A percentile compares a stretch with the other conserved stretches of the same genome.
These are phyloP conservation scores for Acidiella bohemica DNA, from an alignment of 495 filamentous ascomycete genomes.

Conservation along the genomic window DNA sequence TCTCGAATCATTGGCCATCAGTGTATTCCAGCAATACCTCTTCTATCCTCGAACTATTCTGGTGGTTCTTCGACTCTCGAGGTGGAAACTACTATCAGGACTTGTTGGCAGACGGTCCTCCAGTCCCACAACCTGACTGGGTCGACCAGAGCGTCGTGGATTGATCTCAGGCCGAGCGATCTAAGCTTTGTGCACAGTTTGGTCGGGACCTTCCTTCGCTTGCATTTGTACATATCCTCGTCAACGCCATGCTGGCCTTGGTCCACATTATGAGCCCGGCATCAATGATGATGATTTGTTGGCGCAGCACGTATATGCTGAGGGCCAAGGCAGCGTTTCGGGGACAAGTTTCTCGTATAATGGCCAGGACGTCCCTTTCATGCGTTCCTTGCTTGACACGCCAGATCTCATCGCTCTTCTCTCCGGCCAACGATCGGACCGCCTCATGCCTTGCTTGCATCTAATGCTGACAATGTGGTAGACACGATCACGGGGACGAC, in stretches of 20 bases:
- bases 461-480: too few species aligned
- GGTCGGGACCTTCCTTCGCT: constrained; percentile 43
- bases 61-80: constrained; percentile 67
- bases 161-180: constrained; percentile 46
- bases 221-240: constrained; percentile 63
- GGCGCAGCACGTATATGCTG: constrained; percentile 35
- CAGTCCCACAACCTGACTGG: constrained; percentile 29
- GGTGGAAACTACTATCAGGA: constrained; percentile 45
- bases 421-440: too few species aligned
- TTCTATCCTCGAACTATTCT: constrained; percentile 38
- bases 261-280: constrained; percentile 40
- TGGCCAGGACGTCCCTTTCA: constrained; percentile 49
- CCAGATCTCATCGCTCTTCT: constrained; percentile 49
- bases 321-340: constrained; percentile 7
- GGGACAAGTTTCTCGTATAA: constrained; percentile 23
- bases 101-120: constrained; percentile 22
- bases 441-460: too few species aligned
- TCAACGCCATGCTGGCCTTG: constrained; percentile 40
- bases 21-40: too few species aligned
- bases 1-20: constrained; percentile 56
- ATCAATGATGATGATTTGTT: constrained; percentile 51
- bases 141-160: constrained; percentile 36
- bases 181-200: constrained; percentile 31
- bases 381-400: constrained; percentile 45
- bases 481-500: constrained; percentile 57